A percentile compares a stretch with the other conserved stretches of the same genome.
phyloP scores from a whole-genome alignment of 768 basidiomycete genomes.

The Daedaleopsis nitida region DNA sequence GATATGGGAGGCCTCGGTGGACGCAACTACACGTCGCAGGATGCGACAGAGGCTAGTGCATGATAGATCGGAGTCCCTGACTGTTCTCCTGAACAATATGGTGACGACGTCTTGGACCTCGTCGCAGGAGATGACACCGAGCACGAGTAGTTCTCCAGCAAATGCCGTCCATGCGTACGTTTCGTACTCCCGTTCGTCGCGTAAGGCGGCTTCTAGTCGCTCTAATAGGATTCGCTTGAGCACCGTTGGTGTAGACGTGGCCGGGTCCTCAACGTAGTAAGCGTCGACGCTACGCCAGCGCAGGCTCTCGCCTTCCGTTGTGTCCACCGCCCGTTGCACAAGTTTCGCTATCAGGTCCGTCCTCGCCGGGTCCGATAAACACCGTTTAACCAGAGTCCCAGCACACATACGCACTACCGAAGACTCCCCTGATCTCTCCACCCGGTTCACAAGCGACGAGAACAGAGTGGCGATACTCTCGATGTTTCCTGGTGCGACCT shows the following conservation, averaged over 20 bases:
- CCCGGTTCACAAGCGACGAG: conserved; percentile 50
- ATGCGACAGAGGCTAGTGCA: conserved; percentile 25
- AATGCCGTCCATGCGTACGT: conserved; percentile 18
- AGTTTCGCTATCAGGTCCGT: conserved; percentile 54
- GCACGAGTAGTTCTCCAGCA: conserved; percentile 26
- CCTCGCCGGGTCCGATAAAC: conserved; percentile 52
- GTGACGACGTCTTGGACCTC: conserved; percentile 28
- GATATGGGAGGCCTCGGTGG: conserved; percentile 24
- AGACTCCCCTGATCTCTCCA: conserved; percentile 47
- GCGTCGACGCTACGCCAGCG: conserved; percentile 27
- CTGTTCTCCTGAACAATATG: conserved; percentile 16
- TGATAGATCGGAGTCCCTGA: conserved; percentile 15
- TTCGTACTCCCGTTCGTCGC: neutral
- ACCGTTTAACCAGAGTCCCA: conserved; percentile 54
- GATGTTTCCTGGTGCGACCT: conserved; percentile 54
- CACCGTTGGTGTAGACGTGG: conserved; percentile 18
- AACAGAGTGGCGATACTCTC: conserved; percentile 52
- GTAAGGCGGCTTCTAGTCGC: conserved; percentile 12
- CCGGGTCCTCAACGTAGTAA: conserved; percentile 23
- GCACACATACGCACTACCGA: conserved; percentile 52
- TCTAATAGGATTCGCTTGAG: conserved; percentile 13
- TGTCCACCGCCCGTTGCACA: conserved; percentile 49
- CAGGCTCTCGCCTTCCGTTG: conserved; percentile 35
- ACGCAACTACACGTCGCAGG: conserved; percentile 20
- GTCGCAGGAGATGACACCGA: conserved; percentile 21